Evolutionary conservation across 306 rosid species (phyloP), one percentile per base, ranked within the genome.

Genomic region (Canavalia ensiformis): DNA sequence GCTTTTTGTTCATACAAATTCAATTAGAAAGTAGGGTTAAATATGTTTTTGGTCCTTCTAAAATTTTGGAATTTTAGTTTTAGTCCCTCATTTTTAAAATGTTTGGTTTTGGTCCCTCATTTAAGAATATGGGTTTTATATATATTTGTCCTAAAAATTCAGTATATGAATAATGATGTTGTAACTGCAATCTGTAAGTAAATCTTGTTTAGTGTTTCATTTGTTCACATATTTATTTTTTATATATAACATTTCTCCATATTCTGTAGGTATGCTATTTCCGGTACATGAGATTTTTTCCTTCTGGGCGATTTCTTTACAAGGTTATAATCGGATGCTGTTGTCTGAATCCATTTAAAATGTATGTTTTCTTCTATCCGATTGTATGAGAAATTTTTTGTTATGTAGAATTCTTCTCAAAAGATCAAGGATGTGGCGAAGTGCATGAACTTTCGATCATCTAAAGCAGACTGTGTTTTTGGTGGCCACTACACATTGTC

Each of bases 241-340:
- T 73, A 71, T 75, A 56, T 68, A 49, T 72, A 66, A 55, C 2
- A 54, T 67, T 8, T 8, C 65, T 25, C 31, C 4, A 13, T 63
- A 52, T 84, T 76, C 58, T 86, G 88, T 87, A 95, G 99, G 98
- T 95, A 69, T 93, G 98, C 92, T 95, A 93, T 85, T 95, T 80
- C 88, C 96, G 94, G 75, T 95, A 95, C 87, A 54, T 93, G 77
- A 91, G 97, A 82, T 93, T 93, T 81, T 95, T 87, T 55, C 93
- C 95, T 64, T 93, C 99, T 44, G 99, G 98, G 39, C 83, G 92
- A 68, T 95, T 95, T 74, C 94, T 95, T 64, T 95, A 95, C 85
- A 93, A 95, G 97, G 99, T 95, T 80, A 54, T 73, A 57, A 49
- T 55, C 69, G 84, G 18, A 7, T 47, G 67, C 58, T 84, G 71